These are phyloP conservation scores for Talaromyces sp. DNA, from an alignment of 2,329 filamentous ascomycete genomes.

Conservation along the genomic window DNA sequence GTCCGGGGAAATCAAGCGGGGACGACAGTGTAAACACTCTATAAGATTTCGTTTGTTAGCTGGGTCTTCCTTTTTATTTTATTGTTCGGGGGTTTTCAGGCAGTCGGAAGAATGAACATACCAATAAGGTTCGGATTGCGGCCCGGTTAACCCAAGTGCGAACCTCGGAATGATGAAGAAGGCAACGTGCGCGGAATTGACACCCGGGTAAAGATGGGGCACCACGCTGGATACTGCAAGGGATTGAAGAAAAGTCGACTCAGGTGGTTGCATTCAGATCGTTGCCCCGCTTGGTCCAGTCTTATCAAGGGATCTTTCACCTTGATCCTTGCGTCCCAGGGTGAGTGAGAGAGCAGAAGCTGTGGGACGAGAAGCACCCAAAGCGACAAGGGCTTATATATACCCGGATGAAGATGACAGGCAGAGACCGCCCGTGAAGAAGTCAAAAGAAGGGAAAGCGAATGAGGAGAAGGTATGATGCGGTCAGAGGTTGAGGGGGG, in stretches of 20 bases:
- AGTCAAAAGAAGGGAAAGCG: background rate
- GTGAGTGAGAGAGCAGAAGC: too few relatives aligned
- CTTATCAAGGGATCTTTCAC: too few relatives aligned
- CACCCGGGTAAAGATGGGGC: slow-evolving; percentile 7
- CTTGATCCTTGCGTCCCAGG: slow-evolving; percentile 5
- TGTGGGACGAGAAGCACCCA: background rate
- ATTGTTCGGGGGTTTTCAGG: background rate
- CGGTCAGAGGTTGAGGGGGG: background rate
- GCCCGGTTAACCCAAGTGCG: slow-evolving; percentile 22
- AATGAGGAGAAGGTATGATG: background rate
- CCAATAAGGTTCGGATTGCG: slow-evolving; percentile 29
- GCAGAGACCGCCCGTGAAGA: slow-evolving; percentile 2
- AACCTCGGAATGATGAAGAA: slow-evolving; percentile 15
- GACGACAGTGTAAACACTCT: too few relatives aligned
- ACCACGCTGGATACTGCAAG: slow-evolving; percentile 10
- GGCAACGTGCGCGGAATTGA: slow-evolving; percentile 21
- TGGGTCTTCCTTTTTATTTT: background rate
- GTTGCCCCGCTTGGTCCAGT: background rate
- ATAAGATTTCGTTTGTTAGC: background rate
- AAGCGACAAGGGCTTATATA: slow-evolving; percentile 9
- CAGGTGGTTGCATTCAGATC: slow-evolving; percentile 15
- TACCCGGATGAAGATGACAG: background rate
- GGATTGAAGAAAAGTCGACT: slow-evolving; percentile 2
- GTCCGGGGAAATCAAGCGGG: background rate
- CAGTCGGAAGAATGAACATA: slow-evolving; percentile 7